phyloP scores from a whole-genome alignment of 1,284 basidiomycete species.

The Fomitopsis schrenkii region DNA sequence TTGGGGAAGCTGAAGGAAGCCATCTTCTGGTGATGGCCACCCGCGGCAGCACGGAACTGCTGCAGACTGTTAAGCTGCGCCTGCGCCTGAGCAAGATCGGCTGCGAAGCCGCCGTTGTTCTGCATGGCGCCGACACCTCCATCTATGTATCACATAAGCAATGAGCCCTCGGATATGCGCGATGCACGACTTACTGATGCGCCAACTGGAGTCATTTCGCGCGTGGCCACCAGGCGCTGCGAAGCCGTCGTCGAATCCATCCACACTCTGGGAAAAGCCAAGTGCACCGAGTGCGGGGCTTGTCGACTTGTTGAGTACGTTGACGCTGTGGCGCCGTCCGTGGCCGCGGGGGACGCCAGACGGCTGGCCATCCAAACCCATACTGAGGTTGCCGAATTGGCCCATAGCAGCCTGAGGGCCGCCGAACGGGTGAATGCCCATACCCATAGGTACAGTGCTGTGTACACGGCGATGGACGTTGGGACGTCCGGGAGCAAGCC shows the following conservation, averaged over 20 bases:
- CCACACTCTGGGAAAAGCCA: slow-evolving; percentile 54
- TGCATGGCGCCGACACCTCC: slow-evolving; percentile 71
- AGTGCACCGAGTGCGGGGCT: slow-evolving; percentile 43
- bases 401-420: slow-evolving; percentile 58
- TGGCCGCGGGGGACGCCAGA: slow-evolving; percentile 77
- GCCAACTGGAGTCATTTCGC: slow-evolving; percentile 83
- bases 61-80: slow-evolving; percentile 95
- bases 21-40: slow-evolving; percentile 95
- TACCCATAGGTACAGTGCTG: slow-evolving; percentile 71
- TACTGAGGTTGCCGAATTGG: slow-evolving; percentile 57
- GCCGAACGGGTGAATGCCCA: slow-evolving; percentile 40
- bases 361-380: slow-evolving; percentile 63
- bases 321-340: slow-evolving; percentile 91
- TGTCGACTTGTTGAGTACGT: slow-evolving; percentile 76
- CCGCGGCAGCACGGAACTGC: slow-evolving; percentile 94
- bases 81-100: slow-evolving; percentile 91
- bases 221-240: slow-evolving; percentile 62
- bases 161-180: neutral
- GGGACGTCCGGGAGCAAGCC: slow-evolving; percentile 59
- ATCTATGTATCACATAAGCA: slow-evolving; percentile 37
- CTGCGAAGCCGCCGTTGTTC: slow-evolving; percentile 58
- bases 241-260: slow-evolving; percentile 78
- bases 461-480: slow-evolving; percentile 84
- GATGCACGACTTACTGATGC: slow-evolving; percentile 62
- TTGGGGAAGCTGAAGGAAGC: slow-evolving; percentile 97